Percentiles rank a stretch among this genome's conserved stretches.
Evolutionary conservation across 805 yeast genomes (phyloP).

Genomic region (Kuraishia capsulata): DNA sequence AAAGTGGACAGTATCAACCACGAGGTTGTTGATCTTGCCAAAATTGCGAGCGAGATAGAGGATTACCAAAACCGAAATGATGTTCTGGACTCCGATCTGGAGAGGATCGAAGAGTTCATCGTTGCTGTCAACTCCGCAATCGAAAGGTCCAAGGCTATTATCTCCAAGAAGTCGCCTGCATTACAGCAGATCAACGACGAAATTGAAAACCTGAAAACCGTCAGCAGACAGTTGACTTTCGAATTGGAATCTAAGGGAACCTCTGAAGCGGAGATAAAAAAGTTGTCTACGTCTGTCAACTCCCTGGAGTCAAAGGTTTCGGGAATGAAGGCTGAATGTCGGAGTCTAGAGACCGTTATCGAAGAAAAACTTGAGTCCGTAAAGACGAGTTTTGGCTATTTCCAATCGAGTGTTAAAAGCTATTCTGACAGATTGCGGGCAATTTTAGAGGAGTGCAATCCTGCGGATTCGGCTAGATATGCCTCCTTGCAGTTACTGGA

Average conservation of each 20-base stretch:
- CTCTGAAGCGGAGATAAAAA: conserved; percentile 31
- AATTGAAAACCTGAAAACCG: conserved; percentile 54
- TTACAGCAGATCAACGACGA: conserved; percentile 63
- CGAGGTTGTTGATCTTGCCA: conserved; percentile 47
- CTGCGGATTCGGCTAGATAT: background rate
- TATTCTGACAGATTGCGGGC: background rate
- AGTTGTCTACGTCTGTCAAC: background rate
- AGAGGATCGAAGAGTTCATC: conserved; percentile 34
- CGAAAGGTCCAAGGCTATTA: conserved; percentile 46
- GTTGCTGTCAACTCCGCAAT: conserved; percentile 39
- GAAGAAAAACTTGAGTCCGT: conserved; percentile 20
- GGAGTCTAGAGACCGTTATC: conserved; percentile 23
- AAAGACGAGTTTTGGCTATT: background rate
- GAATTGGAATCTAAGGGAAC: conserved; percentile 43
- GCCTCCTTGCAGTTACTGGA: background rate
- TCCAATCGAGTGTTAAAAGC: background rate
- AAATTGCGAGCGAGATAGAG: conserved; percentile 38
- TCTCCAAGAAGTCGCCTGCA: conserved; percentile 40
- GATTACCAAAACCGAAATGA: conserved; percentile 30
- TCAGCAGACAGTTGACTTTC: conserved; percentile 55
- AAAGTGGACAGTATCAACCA: conserved; percentile 53
- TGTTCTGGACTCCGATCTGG: conserved; percentile 27
- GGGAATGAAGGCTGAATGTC: background rate
- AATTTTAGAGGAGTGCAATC: background rate
- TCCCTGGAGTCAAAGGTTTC: background rate